Evolutionary conservation across 2,329 filamentous ascomycete genomes (phyloP).

Genomic region (Colletotrichum orchidophilum): DNA sequence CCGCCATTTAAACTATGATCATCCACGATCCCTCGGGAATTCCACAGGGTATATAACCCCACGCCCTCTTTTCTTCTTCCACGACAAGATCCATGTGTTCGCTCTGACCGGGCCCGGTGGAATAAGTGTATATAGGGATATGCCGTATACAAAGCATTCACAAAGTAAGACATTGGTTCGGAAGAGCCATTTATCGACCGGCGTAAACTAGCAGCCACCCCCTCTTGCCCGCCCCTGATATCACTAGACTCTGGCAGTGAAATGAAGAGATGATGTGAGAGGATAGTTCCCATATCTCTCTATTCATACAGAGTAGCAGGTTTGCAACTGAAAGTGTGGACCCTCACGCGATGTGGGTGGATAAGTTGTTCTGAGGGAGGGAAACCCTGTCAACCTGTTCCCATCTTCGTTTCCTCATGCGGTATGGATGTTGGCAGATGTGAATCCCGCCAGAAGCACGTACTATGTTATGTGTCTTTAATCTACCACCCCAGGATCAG

Average conservation of each 20-base stretch:
- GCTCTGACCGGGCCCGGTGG: neutral
- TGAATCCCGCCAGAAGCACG: neutral
- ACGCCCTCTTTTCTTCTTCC: neutral
- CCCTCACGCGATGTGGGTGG: neutral
- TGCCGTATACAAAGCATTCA: neutral
- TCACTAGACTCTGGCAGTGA: neutral
- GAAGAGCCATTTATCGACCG: neutral
- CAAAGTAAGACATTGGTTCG: neutral
- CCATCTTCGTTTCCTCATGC: neutral
- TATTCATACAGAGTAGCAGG: neutral
- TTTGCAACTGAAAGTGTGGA: neutral
- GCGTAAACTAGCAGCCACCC: neutral
- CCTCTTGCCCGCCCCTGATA: neutral
- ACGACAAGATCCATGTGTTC: neutral
- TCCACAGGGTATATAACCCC: neutral
- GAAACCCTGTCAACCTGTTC: neutral
- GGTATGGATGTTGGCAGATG: neutral
- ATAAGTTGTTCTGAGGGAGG: neutral
- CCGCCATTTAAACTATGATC: neutral
- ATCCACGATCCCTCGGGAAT: neutral
- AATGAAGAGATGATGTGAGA: neutral
- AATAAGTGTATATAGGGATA: neutral
- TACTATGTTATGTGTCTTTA: neutral
- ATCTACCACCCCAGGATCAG: neutral
- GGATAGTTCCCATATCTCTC: neutral